Conservation (phyloP, 2,329 filamentous ascomycete species). For the Lomentospora prolificans region DNA sequence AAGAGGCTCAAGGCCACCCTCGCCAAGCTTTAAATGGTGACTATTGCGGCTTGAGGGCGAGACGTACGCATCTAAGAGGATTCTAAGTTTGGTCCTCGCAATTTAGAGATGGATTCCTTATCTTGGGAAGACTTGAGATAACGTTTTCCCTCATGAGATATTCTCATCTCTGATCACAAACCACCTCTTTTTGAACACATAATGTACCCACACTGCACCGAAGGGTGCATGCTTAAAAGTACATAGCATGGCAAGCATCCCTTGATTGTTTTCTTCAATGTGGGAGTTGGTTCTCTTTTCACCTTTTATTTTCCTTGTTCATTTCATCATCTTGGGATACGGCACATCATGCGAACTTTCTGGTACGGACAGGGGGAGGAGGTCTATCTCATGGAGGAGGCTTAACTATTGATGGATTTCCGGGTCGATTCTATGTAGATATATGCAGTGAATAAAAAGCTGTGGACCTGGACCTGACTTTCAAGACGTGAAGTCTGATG, state of each 20-base stretch:
- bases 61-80: no score
- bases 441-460: no score
- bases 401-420: no score
- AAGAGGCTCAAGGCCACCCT: conserved; percentile 72
- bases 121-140: not conserved
- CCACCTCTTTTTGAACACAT: not conserved
- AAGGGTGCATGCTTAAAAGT: not conserved
- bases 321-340: not conserved
- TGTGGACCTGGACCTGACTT: no score
- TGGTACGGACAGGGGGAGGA: not conserved
- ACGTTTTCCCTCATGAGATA: not conserved
- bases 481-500: no score
- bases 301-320: not conserved
- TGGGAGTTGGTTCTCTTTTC: not conserved
- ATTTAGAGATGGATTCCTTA: not conserved
- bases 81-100: no score
- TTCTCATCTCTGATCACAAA: not conserved
- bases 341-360: no score
- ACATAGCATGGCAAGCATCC: not conserved
- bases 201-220: not conserved
- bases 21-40: conserved; percentile 9
- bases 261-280: not conserved
- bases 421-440: no score
- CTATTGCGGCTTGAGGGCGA: no score
- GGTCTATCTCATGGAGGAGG: no score